These are phyloP conservation scores for Aspergillus ostianus DNA, from an alignment of 495 filamentous ascomycete genomes.

Conservation along the genomic window DNA sequence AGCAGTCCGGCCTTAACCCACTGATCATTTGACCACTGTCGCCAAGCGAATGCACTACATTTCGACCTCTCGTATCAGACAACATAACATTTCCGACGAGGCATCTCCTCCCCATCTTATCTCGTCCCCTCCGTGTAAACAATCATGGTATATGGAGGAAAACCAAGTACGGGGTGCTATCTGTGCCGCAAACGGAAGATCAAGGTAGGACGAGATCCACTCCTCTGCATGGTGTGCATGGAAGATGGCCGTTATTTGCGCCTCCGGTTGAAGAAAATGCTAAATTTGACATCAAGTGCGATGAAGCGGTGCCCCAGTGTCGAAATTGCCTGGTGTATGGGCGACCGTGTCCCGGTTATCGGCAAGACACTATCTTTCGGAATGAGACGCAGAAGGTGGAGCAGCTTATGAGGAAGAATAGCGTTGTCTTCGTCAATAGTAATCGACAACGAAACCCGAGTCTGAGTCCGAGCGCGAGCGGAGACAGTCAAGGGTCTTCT, in stretches of 20 bases:
- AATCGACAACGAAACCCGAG: constrained; percentile 5
- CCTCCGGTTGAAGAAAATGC: constrained; percentile 4
- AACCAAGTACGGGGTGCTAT: constrained; percentile 47
- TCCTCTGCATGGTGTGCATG: constrained; percentile 9
- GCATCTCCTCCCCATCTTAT: neutral
- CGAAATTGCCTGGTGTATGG: constrained; percentile 44
- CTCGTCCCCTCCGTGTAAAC: neutral
- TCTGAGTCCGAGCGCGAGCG: neutral
- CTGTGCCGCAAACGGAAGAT: constrained; percentile 49
- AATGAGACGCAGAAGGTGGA: constrained; percentile 39
- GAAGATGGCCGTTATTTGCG: constrained; percentile 2
- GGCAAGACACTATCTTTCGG: constrained; percentile 38
- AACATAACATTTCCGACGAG: neutral
- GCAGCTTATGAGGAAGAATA: constrained; percentile 27
- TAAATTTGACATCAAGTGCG: constrained; percentile 33
- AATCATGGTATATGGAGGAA: constrained; percentile 48
- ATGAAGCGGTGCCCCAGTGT: constrained; percentile 43
- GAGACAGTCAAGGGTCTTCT: neutral
- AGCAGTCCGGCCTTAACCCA: neutral
- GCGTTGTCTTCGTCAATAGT: constrained; percentile 9
- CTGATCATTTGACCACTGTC: neutral
- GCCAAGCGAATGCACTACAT: neutral
- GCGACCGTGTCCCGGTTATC: constrained; percentile 43
- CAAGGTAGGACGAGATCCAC: constrained; percentile 35
- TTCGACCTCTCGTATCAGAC: neutral